Evolutionary conservation across 2,329 filamentous ascomycete genomes (phyloP), one percentile per base, ranked within the genome.

Genomic region (Teratosphaeria epicoccoides): DNA sequence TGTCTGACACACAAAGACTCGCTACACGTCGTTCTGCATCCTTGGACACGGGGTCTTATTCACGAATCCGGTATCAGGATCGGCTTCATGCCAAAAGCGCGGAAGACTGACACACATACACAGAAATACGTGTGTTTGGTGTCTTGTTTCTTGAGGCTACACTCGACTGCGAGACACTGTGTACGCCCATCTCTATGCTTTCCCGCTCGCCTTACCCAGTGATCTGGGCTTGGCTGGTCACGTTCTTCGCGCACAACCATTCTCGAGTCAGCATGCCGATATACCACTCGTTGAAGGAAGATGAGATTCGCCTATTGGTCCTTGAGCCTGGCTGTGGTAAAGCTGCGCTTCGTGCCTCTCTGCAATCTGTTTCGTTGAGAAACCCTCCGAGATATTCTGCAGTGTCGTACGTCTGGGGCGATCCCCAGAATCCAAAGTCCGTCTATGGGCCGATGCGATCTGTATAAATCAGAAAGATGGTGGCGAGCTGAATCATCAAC

Each of bases 381-480:
- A 29, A 22, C 12, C 23, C 11, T 4, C 47, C 47, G 6, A 3
- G 4, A 12, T 55, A 55, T 26, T 40, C 49, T 46, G 50, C 53
- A 28, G 23, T 55, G 5, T 55, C 53, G 7, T 52, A 55, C 46
- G 46, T 20, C 3, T 55, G 53, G 50, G 50, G 44, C 29, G n/a
- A 20, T 7, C n/a, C 47, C 22, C 43, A 14, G 12, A 22, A 12
- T 1, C 25, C 12, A 17, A 14, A 4, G 24, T 37, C n/a, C 17
- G 12, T 1, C 26, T 61, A 2, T 61, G 59, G 59, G 47, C 57
- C 14, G 59, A 61, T 33, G 59, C 59, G 6, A 48, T 61, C n/a
- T 61, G 59, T 46, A 58, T 61, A 40, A 56, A 61, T 28, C 55
- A 61, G 33, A 24, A 52, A 6, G 50, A 60, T 29, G 22, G 24